Evolutionary conservation across 2,329 filamentous ascomycete genomes (phyloP).

Genomic region (Xenoacremonium recifei): DNA sequence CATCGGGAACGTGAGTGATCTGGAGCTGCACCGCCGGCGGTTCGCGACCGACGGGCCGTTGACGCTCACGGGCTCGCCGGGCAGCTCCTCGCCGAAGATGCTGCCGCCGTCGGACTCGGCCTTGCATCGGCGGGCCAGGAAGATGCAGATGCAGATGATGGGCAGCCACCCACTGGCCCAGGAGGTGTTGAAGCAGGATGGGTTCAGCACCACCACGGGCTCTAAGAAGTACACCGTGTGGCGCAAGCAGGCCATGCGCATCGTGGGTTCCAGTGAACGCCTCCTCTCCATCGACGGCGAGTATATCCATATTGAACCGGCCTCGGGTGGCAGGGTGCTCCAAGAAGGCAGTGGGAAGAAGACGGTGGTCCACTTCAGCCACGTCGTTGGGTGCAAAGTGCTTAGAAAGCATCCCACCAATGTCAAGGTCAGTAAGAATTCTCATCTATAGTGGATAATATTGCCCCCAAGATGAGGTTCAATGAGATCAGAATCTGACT

Average conservation of each 20-base stretch:
- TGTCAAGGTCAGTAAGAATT: constrained; percentile 71
- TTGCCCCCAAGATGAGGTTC: too few species aligned
- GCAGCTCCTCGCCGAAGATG: constrained; percentile 67
- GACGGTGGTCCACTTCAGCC: constrained; percentile 79
- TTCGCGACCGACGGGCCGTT: constrained; percentile 74
- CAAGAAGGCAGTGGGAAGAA: constrained; percentile 66
- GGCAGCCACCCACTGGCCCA: constrained; percentile 67
- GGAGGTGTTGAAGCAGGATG: constrained; percentile 57
- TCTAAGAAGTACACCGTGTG: constrained; percentile 79
- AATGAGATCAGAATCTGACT: neutral
- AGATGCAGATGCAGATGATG: constrained; percentile 46
- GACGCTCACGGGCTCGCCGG: constrained; percentile 66
- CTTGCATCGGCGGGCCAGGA: constrained; percentile 49
- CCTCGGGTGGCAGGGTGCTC: constrained; percentile 62
- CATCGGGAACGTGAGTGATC: constrained; percentile 70
- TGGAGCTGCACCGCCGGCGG: constrained; percentile 72
- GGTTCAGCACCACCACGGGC: constrained; percentile 43
- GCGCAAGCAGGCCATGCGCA: constrained; percentile 79
- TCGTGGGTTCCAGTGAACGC: constrained; percentile 73
- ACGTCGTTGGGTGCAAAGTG: constrained; percentile 79
- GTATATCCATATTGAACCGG: constrained; percentile 82
- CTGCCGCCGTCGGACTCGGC: constrained; percentile 49
- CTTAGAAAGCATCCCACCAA: constrained; percentile 76
- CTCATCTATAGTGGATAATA: too few species aligned
- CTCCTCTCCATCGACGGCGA: constrained; percentile 80